phyloP scores from a whole-genome alignment of 2,329 filamentous ascomycete species.

The Sclerotinia spermophila region DNA sequence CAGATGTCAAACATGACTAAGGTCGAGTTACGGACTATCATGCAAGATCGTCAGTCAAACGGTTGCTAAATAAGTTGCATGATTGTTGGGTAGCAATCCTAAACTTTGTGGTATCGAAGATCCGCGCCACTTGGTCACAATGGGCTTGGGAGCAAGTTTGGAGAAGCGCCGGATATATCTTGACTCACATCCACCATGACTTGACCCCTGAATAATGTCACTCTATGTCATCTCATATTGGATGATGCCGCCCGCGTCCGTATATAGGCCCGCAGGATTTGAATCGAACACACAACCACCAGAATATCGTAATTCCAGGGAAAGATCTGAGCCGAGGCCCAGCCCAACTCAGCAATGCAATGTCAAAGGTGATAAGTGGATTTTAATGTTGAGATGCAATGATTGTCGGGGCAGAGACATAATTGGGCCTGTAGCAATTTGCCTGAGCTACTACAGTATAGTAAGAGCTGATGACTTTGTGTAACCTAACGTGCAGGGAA shows the following conservation, averaged over 20 bases:
- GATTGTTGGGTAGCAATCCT: slow-evolving; percentile 1
- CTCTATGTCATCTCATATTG: slow-evolving; percentile 14
- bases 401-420: background rate
- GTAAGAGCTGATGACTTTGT: slow-evolving; percentile 9
- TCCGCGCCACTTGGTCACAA: background rate
- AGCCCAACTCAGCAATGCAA: background rate
- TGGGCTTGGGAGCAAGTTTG: background rate
- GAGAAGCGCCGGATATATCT: slow-evolving; percentile 10
- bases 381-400: background rate
- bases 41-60: background rate
- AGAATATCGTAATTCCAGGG: background rate
- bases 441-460: slow-evolving; percentile 6
- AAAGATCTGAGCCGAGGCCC: background rate
- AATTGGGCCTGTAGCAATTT: background rate
- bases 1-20: background rate
- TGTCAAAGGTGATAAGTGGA: background rate
- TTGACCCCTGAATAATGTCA: slow-evolving; percentile 4
- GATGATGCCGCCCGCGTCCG: slow-evolving; percentile 18
- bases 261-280: background rate
- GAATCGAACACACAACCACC: background rate
- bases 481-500: slow-evolving; percentile 16
- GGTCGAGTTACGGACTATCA: background rate
- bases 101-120: background rate
- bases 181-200: background rate
- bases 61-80: too few species aligned